phyloP scores from a whole-genome alignment of 495 filamentous ascomycete genomes.

The Penicillium malachiteum region DNA sequence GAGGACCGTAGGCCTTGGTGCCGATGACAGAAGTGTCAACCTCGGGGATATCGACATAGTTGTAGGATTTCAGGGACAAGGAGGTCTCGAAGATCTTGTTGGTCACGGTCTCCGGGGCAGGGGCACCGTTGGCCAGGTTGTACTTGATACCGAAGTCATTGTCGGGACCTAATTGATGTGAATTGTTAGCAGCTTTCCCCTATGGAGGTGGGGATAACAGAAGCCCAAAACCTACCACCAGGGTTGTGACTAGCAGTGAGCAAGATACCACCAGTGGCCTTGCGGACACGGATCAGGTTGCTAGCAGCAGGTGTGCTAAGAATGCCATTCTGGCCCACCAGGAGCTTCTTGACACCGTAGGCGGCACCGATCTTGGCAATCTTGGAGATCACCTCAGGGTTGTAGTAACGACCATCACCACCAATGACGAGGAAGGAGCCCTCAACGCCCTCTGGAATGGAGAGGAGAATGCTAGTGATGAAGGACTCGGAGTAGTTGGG shows the following conservation, averaged over 20 bases:
- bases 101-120: slow-evolving; percentile 90
- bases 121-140: slow-evolving; percentile 93
- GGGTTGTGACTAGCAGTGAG: slow-evolving; percentile 98
- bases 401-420: slow-evolving; percentile 96
- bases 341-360: slow-evolving; percentile 97
- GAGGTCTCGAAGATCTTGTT: slow-evolving; percentile 95
- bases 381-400: slow-evolving; percentile 90
- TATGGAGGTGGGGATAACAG: not conserved
- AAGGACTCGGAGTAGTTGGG: slow-evolving; percentile 95
- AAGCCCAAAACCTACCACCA: slow-evolving; percentile 66
- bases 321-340: slow-evolving; percentile 95
- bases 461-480: slow-evolving; percentile 86
- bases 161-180: slow-evolving; percentile 63
- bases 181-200: not conserved
- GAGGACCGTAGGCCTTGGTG: slow-evolving; percentile 72
- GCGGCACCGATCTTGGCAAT: slow-evolving; percentile 97
- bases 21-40: slow-evolving; percentile 83
- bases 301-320: slow-evolving; percentile 93
- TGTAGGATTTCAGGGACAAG: slow-evolving; percentile 87
- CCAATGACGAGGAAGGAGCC: slow-evolving; percentile 92
- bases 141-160: slow-evolving; percentile 99
- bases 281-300: slow-evolving; percentile 88
- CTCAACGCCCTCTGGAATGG: slow-evolving; percentile 91
- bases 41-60: slow-evolving; percentile 81
- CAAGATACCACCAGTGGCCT: slow-evolving; percentile 93